Evolutionary conservation across 179 eudicot genomes (phyloP).

Genomic region (Actinidia arguta): DNA sequence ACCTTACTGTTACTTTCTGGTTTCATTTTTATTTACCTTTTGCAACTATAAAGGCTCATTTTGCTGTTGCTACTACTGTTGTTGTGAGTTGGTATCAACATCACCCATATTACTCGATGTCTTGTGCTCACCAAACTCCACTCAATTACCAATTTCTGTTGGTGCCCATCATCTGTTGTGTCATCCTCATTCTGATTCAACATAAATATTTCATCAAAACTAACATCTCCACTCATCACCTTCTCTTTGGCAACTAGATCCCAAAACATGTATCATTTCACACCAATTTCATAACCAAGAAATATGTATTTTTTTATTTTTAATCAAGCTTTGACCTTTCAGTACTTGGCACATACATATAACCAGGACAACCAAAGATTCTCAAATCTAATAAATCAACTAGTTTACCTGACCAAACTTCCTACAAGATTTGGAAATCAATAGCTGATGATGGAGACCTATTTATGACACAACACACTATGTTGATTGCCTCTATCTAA

Average conservation of each 20-base stretch:
- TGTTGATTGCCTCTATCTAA: not conserved
- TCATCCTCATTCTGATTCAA: not conserved
- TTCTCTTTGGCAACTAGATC: not conserved
- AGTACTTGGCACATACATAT: not conserved
- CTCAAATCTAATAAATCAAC: not conserved
- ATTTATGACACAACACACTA: not conserved
- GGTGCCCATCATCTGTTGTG: rapidly evolving
- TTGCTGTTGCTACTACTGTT: no score
- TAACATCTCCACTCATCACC: not conserved
- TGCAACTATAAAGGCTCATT: not conserved
- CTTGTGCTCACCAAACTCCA: not conserved
- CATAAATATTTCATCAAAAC: not conserved
- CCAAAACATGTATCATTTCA: not conserved
- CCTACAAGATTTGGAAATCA: not conserved
- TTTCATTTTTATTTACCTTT: not conserved
- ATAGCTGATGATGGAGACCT: not conserved
- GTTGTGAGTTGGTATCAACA: not conserved
- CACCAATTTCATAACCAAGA: not conserved
- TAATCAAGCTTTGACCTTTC: not conserved
- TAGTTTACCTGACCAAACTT: not conserved
- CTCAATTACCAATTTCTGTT: not conserved
- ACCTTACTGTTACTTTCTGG: not conserved
- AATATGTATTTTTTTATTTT: not conserved
- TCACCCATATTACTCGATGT: not conserved
- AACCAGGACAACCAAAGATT: not conserved